Percentiles rank a stretch among this genome's conserved stretches.
Conservation (phyloP, 768 basidiomycete species). For the Hemileccinum impolitum region DNA sequence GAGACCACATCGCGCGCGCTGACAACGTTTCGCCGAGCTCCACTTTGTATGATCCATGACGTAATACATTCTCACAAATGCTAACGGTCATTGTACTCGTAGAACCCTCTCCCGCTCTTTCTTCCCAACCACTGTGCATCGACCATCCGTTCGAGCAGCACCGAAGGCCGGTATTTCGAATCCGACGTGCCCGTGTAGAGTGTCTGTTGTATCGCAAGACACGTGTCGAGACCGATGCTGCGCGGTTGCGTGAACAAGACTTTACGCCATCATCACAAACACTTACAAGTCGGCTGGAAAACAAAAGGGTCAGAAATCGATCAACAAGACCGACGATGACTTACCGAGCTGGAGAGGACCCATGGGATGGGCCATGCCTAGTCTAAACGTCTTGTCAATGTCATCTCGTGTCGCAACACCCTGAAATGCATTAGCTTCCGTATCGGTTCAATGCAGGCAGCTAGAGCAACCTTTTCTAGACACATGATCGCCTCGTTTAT, state of each 20-base stretch:
- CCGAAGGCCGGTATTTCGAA: constrained; percentile 90
- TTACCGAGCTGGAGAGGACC: constrained; percentile 85
- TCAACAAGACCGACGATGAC: not conserved
- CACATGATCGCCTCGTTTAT: constrained; percentile 97
- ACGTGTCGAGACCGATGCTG: constrained; percentile 97
- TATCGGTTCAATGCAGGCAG: not conserved
- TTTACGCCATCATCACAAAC: not conserved
- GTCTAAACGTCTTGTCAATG: constrained; percentile 89
- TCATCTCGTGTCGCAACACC: constrained; percentile 92
- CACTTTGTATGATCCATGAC: not conserved
- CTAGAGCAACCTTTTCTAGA: constrained; percentile 68
- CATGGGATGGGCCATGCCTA: constrained; percentile 96
- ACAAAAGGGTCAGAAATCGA: constrained; percentile 1
- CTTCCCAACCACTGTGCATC: constrained; percentile 92
- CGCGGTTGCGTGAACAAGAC: not conserved
- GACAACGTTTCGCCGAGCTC: not conserved
- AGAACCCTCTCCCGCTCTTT: constrained; percentile 94
- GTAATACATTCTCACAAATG: constrained; percentile 15
- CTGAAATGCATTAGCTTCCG: constrained; percentile 19
- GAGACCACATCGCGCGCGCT: constrained; percentile 19
- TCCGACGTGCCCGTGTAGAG: constrained; percentile 87
- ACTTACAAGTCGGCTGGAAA: constrained; percentile 33
- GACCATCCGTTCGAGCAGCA: constrained; percentile 92
- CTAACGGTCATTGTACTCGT: constrained; percentile 57
- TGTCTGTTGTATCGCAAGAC: constrained; percentile 88